phyloP scores from a whole-genome alignment of 768 basidiomycete genomes.

The Amanita brunnescens region DNA sequence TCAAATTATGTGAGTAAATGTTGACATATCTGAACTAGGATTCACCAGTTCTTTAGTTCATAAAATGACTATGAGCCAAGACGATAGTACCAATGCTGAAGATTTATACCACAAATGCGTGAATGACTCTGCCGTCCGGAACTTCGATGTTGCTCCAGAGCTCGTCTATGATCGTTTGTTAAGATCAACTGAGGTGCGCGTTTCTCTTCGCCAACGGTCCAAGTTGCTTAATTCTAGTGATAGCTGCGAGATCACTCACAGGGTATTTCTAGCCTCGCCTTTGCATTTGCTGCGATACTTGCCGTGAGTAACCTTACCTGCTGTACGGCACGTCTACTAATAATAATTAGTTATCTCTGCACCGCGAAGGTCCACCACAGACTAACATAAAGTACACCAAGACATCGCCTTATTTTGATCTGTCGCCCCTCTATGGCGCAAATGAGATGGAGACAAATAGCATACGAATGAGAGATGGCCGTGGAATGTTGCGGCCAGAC shows the following conservation, averaged over 20 bases:
- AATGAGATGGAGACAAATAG: constrained; percentile 9
- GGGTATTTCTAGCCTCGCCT: constrained; percentile 10
- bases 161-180: neutral
- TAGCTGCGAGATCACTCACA: constrained; percentile 9
- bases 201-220: neutral
- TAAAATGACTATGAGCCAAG: neutral
- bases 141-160: neutral
- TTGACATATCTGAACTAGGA: neutral
- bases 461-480: constrained; percentile 16
- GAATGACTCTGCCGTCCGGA: neutral
- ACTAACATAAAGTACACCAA: constrained; percentile 3
- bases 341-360: constrained; percentile 8
- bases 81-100: too few species aligned
- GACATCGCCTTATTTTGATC: constrained; percentile 13
- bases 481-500: constrained; percentile 17
- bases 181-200: neutral
- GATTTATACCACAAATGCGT: too few species aligned
- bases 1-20: constrained; percentile 9
- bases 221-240: too few species aligned
- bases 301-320: constrained; percentile 5
- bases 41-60: neutral
- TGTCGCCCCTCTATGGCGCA: constrained; percentile 16
- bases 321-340: neutral
- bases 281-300: constrained; percentile 8
- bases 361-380: constrained; percentile 2